Percentiles rank a stretch among this genome's conserved stretches.
phyloP scores from a whole-genome alignment of 2,329 filamentous ascomycete species.

The Cytospora chrysosperma region DNA sequence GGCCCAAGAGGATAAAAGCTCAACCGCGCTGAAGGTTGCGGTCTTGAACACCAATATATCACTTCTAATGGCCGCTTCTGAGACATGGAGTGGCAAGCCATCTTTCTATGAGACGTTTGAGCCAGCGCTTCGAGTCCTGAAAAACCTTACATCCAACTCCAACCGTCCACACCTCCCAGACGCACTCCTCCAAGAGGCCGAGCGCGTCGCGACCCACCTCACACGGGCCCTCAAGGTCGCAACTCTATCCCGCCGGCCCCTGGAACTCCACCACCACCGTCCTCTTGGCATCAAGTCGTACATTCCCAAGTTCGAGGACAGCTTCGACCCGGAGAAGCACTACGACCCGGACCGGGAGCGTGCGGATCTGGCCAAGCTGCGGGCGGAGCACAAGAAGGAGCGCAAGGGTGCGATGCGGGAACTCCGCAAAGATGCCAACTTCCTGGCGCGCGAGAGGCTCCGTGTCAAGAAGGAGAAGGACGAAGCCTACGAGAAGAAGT shows the following conservation, averaged over 20 bases:
- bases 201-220: slow-evolving; percentile 46
- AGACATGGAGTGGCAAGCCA: slow-evolving; percentile 70
- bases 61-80: slow-evolving; percentile 66
- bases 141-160: slow-evolving; percentile 57
- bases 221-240: slow-evolving; percentile 59
- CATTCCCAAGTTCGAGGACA: slow-evolving; percentile 94
- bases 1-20: slow-evolving; percentile 29
- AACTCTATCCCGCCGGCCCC: slow-evolving; percentile 67
- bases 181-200: slow-evolving; percentile 40
- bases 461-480: slow-evolving; percentile 92
- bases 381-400: slow-evolving; percentile 91
- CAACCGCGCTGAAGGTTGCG: slow-evolving; percentile 51
- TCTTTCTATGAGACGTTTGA: slow-evolving; percentile 79
- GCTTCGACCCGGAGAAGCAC: slow-evolving; percentile 91
- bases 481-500: slow-evolving; percentile 94
- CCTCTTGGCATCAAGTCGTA: slow-evolving; percentile 84
- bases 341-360: slow-evolving; percentile 95
- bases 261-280: slow-evolving; percentile 85
- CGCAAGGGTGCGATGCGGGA: slow-evolving; percentile 93
- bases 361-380: slow-evolving; percentile 78
- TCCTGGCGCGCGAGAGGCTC: slow-evolving; percentile 87
- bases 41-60: slow-evolving; percentile 62
- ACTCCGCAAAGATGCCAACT: slow-evolving; percentile 90
- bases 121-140: slow-evolving; percentile 58
- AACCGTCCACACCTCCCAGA: slow-evolving; percentile 52